Base-by-base conservation (phyloP, 176 grass and related monocot genomes). In the Pontederia crassipes region DNA sequence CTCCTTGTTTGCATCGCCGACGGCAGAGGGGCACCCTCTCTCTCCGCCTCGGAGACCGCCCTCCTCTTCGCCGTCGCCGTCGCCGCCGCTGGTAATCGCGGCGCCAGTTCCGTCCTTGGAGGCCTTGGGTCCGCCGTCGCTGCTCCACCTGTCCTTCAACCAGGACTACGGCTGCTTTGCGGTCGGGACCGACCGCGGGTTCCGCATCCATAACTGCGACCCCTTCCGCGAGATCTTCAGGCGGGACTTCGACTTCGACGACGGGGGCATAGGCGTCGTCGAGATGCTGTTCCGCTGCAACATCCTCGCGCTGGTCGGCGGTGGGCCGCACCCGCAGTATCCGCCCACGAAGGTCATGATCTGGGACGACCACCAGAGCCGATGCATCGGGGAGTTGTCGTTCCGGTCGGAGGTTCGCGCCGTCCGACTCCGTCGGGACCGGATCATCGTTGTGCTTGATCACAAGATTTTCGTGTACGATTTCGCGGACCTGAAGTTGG, bases 91-190 rank as follows among this genome's bases (percentile, higher is more conserved):
- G 52, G 35, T 54, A n/a, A 40, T 32, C 52, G 52, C 2, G 1
- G 9, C 27, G 2, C 32, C 32, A 7, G 32, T 40, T 40, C 32
- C 4, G 32, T 40, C 32, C 32, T 40, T 1, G 32, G 67, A 52
- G 20, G 48, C 8, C 14, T 24, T n/a, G 52, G 15, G 11, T 12
- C 24, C 48, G 26, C 69, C 57, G 59, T 63, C 50, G n/a, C 59
- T 85, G 13, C 81, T 98, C 17, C 93, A 98, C 71, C 61, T 93
- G 50, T 98, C 93, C 60, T 98, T 86, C 82, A 98, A 98, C 72
- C 93, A 98, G 84, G 88, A 92, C 78, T 64, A 92, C 53, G 84
- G 87, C 17, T 98, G 93, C 84, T 98, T 98, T 71, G 88, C 87
- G 10, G 79, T 71, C 15, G 93, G 93, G 11, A 86, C 84, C 15